Percentiles rank a stretch among this genome's conserved stretches.
phyloP scores from a whole-genome alignment of 2,329 filamentous ascomycete genomes.

The Diaporthe australafricana region DNA sequence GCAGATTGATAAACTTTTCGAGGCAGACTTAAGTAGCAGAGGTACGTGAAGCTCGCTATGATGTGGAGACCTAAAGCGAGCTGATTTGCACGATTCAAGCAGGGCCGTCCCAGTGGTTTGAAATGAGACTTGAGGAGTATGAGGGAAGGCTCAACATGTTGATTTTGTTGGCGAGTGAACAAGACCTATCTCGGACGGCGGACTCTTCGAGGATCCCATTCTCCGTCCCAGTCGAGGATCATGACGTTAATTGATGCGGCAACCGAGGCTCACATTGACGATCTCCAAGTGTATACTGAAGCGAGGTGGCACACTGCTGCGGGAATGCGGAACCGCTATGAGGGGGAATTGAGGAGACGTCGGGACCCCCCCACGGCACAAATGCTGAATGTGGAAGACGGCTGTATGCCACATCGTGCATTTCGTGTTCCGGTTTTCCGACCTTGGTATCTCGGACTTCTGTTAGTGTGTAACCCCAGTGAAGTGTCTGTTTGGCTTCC shows the following conservation, averaged over 20 bases:
- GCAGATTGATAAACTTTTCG: no score
- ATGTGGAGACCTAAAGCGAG: no score
- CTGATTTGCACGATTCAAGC: no score
- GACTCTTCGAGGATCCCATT: not conserved
- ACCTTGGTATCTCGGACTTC: not conserved
- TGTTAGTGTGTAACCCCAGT: no score
- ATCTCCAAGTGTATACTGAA: not conserved
- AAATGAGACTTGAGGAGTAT: no score
- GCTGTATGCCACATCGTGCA: not conserved
- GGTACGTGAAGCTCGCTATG: no score
- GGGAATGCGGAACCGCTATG: not conserved
- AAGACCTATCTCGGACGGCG: not conserved
- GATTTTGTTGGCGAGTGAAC: no score
- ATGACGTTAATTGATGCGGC: not conserved
- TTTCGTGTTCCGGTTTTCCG: not conserved
- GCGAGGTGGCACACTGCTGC: not conserved
- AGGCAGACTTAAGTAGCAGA: no score
- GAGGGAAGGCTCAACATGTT: no score
- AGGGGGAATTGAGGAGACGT: slow-evolving; percentile 1
- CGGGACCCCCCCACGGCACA: not conserved
- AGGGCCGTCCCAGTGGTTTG: no score
- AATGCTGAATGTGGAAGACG: not conserved
- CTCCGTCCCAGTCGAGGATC: fast-evolving
- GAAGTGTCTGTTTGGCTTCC: not conserved
- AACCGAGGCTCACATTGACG: not conserved